Percentiles rank a stretch among this genome's conserved stretches.
Conservation (phyloP, 768 basidiomycete species). For the Tremella yokohamensis region DNA sequence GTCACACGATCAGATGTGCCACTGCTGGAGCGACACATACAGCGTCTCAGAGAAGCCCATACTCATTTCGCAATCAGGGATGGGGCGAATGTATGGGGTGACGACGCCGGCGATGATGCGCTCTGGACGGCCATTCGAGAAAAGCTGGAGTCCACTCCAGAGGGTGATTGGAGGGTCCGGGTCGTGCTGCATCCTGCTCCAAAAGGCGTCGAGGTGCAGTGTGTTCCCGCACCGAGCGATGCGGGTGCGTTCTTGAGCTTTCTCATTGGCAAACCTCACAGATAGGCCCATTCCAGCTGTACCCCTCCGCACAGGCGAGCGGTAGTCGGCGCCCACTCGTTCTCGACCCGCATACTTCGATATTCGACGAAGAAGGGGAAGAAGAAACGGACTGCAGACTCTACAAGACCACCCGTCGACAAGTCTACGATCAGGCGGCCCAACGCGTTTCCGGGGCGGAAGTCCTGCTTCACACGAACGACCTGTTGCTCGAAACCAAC, state of each 20-base stretch:
- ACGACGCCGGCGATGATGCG: conserved; percentile 29
- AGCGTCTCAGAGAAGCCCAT: conserved; percentile 30
- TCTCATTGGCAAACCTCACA: background rate
- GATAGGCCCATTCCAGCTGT: conserved; percentile 13
- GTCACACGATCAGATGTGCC: conserved; percentile 17
- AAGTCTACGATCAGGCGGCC: conserved; percentile 30
- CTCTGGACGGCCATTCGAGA: conserved; percentile 23
- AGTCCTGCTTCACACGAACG: conserved; percentile 31
- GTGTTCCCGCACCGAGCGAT: conserved; percentile 22
- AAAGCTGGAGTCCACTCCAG: conserved; percentile 17
- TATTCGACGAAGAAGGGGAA: conserved; percentile 3
- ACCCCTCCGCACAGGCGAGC: conserved; percentile 8
- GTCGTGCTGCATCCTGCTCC: conserved; percentile 25
- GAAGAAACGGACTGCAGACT: conserved; percentile 21
- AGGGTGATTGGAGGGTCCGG: conserved; percentile 39
- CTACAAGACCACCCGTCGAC: conserved; percentile 34
- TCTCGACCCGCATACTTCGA: conserved; percentile 16
- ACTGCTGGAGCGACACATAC: conserved; percentile 28
- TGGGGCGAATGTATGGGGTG: conserved; percentile 28
- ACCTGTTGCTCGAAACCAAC: conserved; percentile 30
- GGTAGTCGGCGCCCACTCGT: background rate
- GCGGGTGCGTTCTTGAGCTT: conserved; percentile 14
- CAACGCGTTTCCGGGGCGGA: conserved; percentile 26
- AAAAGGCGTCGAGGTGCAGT: conserved; percentile 22
- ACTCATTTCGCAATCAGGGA: conserved; percentile 19